Conservation (phyloP, 257 asterid genomes). For the Salvia hispanica region DNA sequence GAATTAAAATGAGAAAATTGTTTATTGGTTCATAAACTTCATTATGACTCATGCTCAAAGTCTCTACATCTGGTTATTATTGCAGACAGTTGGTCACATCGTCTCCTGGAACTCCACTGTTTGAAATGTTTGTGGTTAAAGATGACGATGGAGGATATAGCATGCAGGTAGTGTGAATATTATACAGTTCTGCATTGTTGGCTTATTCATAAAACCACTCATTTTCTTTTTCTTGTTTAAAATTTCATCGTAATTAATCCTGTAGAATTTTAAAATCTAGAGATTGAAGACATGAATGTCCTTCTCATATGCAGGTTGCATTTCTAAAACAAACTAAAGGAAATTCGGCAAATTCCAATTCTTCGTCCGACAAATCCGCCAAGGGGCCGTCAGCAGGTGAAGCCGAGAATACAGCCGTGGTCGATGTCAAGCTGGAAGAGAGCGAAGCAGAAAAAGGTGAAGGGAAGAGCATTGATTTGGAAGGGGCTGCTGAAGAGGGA, state of each 20-base stretch:
- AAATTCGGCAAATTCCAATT: constrained; percentile 45
- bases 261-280: constrained; percentile 12
- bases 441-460: constrained; percentile 63
- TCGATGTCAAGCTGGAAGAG: constrained; percentile 66
- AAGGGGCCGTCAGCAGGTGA: constrained; percentile 58
- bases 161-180: constrained; percentile 67
- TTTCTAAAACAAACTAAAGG: constrained; percentile 67
- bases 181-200: neutral
- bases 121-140: constrained; percentile 86
- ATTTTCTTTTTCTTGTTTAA: neutral
- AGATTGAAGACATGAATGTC: constrained; percentile 18
- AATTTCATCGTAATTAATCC: neutral
- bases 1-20: constrained; percentile 7
- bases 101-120: constrained; percentile 93
- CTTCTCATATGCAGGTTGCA: constrained; percentile 59
- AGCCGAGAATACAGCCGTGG: constrained; percentile 56
- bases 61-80: constrained; percentile 29
- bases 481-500: constrained; percentile 91
- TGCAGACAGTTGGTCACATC: constrained; percentile 85
- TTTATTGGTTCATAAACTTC: constrained; percentile 4
- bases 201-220: neutral
- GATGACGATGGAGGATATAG: constrained; percentile 62
- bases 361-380: constrained; percentile 57
- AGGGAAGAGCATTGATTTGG: constrained; percentile 65
- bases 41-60: constrained; percentile 20